phyloP scores from a whole-genome alignment of 306 rosid species.

The Hippophae rhamnoides region DNA sequence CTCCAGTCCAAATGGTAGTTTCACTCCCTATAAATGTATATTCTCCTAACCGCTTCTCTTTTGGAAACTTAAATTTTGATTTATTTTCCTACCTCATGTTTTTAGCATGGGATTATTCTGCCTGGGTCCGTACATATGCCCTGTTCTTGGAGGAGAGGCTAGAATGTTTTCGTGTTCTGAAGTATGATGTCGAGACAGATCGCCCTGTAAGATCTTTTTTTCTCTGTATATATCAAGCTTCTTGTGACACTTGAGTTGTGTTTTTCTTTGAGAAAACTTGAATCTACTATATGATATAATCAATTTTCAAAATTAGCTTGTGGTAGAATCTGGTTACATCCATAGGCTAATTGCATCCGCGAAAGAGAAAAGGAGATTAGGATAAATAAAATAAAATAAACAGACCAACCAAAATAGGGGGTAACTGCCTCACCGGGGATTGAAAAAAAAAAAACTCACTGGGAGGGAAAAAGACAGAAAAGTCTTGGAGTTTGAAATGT shows the following conservation, averaged over 20 bases:
- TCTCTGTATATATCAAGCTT: not conserved
- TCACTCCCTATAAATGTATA: constrained; percentile 3
- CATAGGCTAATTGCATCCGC: not conserved
- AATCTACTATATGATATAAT: not conserved
- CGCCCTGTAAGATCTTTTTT: constrained; percentile 57
- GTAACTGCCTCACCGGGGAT: too few relatives aligned
- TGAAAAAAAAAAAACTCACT: too few relatives aligned
- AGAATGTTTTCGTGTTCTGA: constrained; percentile 91
- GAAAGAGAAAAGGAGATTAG: not conserved
- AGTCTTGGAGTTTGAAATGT: too few relatives aligned
- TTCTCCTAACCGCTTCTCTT: not conserved
- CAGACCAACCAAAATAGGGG: too few relatives aligned
- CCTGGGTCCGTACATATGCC: constrained; percentile 94
- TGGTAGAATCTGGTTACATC: not conserved
- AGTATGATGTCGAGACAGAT: constrained; percentile 86
- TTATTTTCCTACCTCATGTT: constrained; percentile 21
- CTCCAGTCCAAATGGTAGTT: constrained; percentile 89
- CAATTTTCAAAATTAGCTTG: not conserved
- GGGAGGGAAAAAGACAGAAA: too few relatives aligned
- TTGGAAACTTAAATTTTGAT: constrained; percentile 8
- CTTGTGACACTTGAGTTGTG: not conserved
- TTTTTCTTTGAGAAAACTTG: not conserved
- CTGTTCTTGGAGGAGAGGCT: constrained; percentile 96
- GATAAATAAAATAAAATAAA: not conserved
- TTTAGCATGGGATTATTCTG: constrained; percentile 95